Base-by-base conservation (phyloP, 2,329 filamentous ascomycete species). In the Pseudogymnoascus sp. region DNA sequence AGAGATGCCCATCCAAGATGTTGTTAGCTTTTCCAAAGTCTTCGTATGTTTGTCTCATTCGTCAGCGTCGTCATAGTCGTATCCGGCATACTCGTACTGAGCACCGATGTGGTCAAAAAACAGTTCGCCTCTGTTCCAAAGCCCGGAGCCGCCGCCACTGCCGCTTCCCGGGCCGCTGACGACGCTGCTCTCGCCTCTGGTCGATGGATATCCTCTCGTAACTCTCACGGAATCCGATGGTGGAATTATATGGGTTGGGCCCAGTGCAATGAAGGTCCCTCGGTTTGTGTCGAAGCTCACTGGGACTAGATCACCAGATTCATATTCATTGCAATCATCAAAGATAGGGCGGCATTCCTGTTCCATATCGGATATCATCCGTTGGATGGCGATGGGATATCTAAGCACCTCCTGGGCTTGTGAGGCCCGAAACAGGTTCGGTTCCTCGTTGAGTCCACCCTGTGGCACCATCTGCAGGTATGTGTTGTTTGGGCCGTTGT, bases 151-250 rank as follows among this genome's bases (percentile, higher is more conserved):
- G 29, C 29, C 7, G 29, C 49, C 49, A 16, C 49, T 55, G 10
- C 49, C 49, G n/a, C 26, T 55, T 33, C 26, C 26, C 2, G 26
- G 26, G n/a, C 49, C 49, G 8, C 49, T 55, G 49, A 55, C 49
- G n/a, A 55, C 49, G 26, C 49, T 55, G 16, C 49, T 55, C 49
- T 55, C 49, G 49, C 49, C 49, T 14, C 49, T 55, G 29, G 49
- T 55, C 2, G 49, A 55, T 33, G 49, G 14, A 10, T 3, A 55
- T 33, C 43, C 43, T 29, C 49, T 33, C 5, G 49, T 55, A 55
- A 19, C 49, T 55, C 49, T 55, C 49, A 2, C 5, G n/a, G 49
- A 55, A 33, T 33, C 49, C 26, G 49, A 55, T 5, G 49, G 49
- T 6, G 49, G 49, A 19, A 55, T 55, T 12, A 55, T 19, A 33